A percentile compares a stretch with the other conserved stretches of the same genome.
These are phyloP conservation scores for Eutrema yunnanense DNA, from an alignment of 345 rosid genomes.

Conservation along the genomic window DNA sequence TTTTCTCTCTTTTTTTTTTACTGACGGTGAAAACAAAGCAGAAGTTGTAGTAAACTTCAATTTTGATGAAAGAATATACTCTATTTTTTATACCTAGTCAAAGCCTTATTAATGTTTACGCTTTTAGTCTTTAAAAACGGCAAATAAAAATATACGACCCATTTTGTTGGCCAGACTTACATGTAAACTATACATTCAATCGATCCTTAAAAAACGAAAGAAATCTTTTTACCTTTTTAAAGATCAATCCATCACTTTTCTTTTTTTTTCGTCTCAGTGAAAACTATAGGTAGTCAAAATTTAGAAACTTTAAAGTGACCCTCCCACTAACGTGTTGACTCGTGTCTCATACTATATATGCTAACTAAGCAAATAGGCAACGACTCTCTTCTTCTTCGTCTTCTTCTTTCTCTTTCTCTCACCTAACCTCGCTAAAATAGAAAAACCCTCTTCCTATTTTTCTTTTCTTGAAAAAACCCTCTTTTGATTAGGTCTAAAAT, in stretches of 20 bases:
- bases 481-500: conserved; percentile 22
- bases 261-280: conserved; percentile 14
- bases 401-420: not conserved
- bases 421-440: not conserved
- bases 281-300: conserved; percentile 27
- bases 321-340: conserved; percentile 19
- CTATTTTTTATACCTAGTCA: not conserved
- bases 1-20: not conserved
- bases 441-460: not conserved
- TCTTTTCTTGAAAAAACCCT: not conserved
- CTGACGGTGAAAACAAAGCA: not conserved
- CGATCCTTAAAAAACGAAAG: not conserved
- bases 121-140: conserved; percentile 7
- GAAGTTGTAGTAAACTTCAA: not conserved
- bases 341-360: conserved; percentile 13
- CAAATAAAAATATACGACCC: not conserved
- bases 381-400: conserved; percentile 7
- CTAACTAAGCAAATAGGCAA: conserved; percentile 3
- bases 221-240: not conserved
- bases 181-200: not conserved
- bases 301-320: conserved; percentile 11
- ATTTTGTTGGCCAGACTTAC: not conserved
- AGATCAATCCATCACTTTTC: conserved; percentile 4
- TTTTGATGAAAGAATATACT: not conserved
- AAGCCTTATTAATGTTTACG: not conserved